Evolutionary conservation across 192 early-diverging fungal species (phyloP).

Genomic region (Podila epicladia): DNA sequence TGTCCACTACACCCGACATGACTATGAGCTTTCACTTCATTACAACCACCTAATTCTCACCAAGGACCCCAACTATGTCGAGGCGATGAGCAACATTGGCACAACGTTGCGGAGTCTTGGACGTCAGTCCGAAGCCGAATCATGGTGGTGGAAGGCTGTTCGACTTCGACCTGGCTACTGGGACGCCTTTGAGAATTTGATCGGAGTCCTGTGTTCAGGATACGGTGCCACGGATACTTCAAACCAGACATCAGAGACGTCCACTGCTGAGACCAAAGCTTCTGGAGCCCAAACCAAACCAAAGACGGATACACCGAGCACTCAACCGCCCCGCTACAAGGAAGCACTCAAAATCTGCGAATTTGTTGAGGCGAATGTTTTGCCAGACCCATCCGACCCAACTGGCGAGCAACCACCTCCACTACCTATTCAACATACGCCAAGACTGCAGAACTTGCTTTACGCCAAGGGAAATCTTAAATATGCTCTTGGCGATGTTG

Average conservation of each 20-base stretch:
- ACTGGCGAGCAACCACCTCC: conserved; percentile 47
- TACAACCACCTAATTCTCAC: conserved; percentile 87
- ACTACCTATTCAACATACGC: conserved; percentile 70
- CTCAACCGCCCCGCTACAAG: conserved; percentile 64
- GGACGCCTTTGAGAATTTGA: conserved; percentile 91
- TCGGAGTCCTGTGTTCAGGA: conserved; percentile 77
- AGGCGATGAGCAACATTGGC: conserved; percentile 92
- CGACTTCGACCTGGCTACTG: conserved; percentile 88
- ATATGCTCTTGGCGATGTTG: conserved; percentile 77
- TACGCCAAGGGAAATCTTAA: conserved; percentile 89
- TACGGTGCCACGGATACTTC: conserved; percentile 33
- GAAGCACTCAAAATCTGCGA: conserved; percentile 89
- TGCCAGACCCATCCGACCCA: conserved; percentile 38
- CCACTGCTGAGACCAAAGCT: conserved; percentile 12
- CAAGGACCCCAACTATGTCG: conserved; percentile 87
- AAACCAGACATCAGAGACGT: conserved; percentile 11
- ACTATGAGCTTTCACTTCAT: conserved; percentile 75
- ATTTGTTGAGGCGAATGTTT: conserved; percentile 73
- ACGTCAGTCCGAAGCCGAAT: conserved; percentile 76
- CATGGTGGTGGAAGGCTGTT: conserved; percentile 87
- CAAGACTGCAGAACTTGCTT: conserved; percentile 82
- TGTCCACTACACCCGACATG: conserved; percentile 82
- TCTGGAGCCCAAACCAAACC: conserved; percentile 14
- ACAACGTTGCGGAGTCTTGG: conserved; percentile 87
- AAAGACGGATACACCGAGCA: conserved; percentile 14